phyloP scores from a whole-genome alignment of 805 yeast species.

The Wickerhamomyces canadensis region DNA sequence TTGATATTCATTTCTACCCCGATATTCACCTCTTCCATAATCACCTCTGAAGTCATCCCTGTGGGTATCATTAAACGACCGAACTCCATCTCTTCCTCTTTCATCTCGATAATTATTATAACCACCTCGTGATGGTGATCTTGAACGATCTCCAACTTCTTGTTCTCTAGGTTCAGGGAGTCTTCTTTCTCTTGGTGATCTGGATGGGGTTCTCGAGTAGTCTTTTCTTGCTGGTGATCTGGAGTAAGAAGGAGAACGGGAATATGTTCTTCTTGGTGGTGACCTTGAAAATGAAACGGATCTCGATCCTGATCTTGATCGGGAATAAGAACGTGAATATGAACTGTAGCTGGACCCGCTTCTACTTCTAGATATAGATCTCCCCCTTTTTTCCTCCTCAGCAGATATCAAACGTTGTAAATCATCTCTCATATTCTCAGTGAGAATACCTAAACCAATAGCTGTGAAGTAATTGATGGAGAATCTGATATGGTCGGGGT shows the following conservation, averaged over 20 bases:
- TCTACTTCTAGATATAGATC: constrained; percentile 21
- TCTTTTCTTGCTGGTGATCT: constrained; percentile 7
- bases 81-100: neutral
- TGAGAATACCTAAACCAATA: constrained; percentile 77
- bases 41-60: neutral
- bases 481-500: constrained; percentile 56
- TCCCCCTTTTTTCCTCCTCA: constrained; percentile 12
- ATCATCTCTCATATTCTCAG: constrained; percentile 72
- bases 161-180: constrained; percentile 2
- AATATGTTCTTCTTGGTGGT: constrained; percentile 10
- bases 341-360: constrained; percentile 7
- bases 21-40: neutral
- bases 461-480: constrained; percentile 91
- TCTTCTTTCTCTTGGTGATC: constrained; percentile 10
- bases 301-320: constrained; percentile 15
- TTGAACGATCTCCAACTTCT: constrained; percentile 7
- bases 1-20: neutral
- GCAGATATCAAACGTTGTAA: constrained; percentile 29
- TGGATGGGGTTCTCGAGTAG: constrained; percentile 18
- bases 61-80: neutral
- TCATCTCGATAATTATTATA: constrained; percentile 5
- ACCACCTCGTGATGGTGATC: constrained; percentile 8
- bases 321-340: constrained; percentile 12
- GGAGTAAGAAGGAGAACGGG: constrained; percentile 8
- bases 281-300: constrained; percentile 22